phyloP scores from a whole-genome alignment of 768 basidiomycete species.

The Tricholoma hemisulphureum region DNA sequence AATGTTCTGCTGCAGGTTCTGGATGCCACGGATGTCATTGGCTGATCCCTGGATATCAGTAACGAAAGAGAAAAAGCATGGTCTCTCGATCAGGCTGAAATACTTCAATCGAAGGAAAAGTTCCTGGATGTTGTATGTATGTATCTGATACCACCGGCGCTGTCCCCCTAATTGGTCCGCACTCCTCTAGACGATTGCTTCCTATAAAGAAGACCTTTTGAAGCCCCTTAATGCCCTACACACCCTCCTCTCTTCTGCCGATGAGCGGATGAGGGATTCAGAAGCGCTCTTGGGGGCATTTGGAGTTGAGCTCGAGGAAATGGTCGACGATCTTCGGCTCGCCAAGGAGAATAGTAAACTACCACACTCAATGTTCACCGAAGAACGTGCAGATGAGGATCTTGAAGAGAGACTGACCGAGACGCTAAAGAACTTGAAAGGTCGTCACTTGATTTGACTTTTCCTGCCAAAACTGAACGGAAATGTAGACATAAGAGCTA shows the following conservation, averaged over 20 bases:
- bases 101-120: slow-evolving; percentile 21
- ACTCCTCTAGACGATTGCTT: slow-evolving; percentile 17
- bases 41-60: slow-evolving; percentile 19
- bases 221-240: slow-evolving; percentile 25
- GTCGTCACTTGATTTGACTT: slow-evolving; percentile 1
- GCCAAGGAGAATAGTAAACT: background rate
- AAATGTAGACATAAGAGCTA: slow-evolving; percentile 16
- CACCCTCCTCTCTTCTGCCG: slow-evolving; percentile 12
- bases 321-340: slow-evolving; percentile 15
- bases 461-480: background rate
- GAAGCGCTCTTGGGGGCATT: slow-evolving; percentile 34
- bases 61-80: slow-evolving; percentile 30
- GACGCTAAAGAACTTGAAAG: slow-evolving; percentile 5
- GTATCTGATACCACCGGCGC: background rate
- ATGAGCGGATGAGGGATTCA: slow-evolving; percentile 21
- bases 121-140: slow-evolving; percentile 31
- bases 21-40: background rate
- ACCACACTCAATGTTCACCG: background rate
- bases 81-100: slow-evolving; percentile 26
- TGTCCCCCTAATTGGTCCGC: background rate
- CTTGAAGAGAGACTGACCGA: slow-evolving; percentile 18
- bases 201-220: slow-evolving; percentile 20
- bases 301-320: slow-evolving; percentile 32
- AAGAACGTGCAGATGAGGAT: slow-evolving; percentile 13
- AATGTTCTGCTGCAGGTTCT: slow-evolving; percentile 1